A percentile compares a stretch with the other conserved stretches of the same genome.
Conservation (phyloP, 495 filamentous ascomycete species). For the Physcia stellaris region DNA sequence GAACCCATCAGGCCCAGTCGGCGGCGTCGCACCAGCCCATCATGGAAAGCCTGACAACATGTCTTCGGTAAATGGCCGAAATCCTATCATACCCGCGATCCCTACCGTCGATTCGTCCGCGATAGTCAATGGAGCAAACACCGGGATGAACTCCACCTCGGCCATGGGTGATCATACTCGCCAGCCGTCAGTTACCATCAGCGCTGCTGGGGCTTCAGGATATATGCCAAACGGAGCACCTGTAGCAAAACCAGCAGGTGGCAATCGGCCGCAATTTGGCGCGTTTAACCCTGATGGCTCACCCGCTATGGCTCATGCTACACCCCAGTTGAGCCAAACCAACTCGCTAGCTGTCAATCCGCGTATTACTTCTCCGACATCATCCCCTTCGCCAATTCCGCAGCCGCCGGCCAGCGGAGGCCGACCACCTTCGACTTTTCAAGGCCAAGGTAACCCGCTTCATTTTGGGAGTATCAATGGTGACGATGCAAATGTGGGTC, state of each 20-base stretch:
- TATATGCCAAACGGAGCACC: constrained; percentile 65
- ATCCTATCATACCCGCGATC: constrained; percentile 57
- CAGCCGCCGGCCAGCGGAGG: constrained; percentile 76
- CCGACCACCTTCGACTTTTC: constrained; percentile 59
- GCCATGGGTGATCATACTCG: constrained; percentile 52
- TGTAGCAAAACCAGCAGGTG: constrained; percentile 39
- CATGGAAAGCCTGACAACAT: constrained; percentile 71
- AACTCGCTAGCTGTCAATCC: constrained; percentile 55
- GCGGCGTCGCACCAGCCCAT: constrained; percentile 49
- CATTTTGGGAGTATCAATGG: constrained; percentile 76
- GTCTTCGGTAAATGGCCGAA: constrained; percentile 75
- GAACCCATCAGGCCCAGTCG: constrained; percentile 49
- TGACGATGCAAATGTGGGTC: constrained; percentile 58
- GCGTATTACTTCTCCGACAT: constrained; percentile 54
- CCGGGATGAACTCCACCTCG: constrained; percentile 40
- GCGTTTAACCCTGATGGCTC: constrained; percentile 51
- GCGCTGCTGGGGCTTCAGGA: constrained; percentile 57
- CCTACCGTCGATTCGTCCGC: constrained; percentile 33
- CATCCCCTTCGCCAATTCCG: constrained; percentile 81
- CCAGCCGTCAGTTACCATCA: constrained; percentile 82
- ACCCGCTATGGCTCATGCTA: constrained; percentile 50
- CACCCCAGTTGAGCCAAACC: constrained; percentile 34
- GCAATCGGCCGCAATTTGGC: constrained; percentile 64
- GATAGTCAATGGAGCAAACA: constrained; percentile 50
- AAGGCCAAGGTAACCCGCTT: constrained; percentile 45